Evolutionary conservation across 441 rosid species (phyloP), one percentile per base, ranked within the genome.

Genomic region (Populus hybrid): DNA sequence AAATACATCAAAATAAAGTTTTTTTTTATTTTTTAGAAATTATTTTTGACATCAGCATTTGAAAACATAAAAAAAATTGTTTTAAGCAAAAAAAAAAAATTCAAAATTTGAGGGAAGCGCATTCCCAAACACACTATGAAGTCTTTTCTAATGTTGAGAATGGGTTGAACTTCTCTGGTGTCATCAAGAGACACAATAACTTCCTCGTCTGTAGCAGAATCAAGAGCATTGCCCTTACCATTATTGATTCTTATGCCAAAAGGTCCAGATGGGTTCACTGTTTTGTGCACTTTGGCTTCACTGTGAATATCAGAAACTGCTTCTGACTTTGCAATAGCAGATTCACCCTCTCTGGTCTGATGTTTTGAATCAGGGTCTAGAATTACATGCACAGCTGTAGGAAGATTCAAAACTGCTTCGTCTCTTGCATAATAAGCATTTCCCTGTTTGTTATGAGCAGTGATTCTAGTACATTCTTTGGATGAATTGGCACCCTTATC

Each of bases 131-230:
- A 34, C 35, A 32, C 7, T 34, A 6, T 1, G 53, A 80, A 50
- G 64, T 88, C 94, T 74, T 84, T 85, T 80, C 79, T 86, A 75
- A 93, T 90, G 84, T 88, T 90, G 77, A 92, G 82, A 26, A 75
- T 40, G 14, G 90, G 80, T n/a, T 77, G 80, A 70, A 21, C 64
- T 69, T 79, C 65, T 66, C 35, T 77, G 64, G 30, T 68, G 69
- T 74, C 82, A 79, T 72, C 79, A 75, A 8, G 34, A 77, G 79
- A 9, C 53, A 73, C 67, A 75, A 74, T 74, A 30, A 72, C 82
- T 76, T 87, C 86, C 67, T 87, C 82, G 4, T 75, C 75, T 9
- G 74, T 21, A 30, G 84, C 64, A 75, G 84, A 59, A 84, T 71
- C 77, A 76, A 42, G 69, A 70, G 30, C 26, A 70, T 64, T 74